These are phyloP conservation scores for Mycena rosella DNA, from an alignment of 768 basidiomycete species.

Conservation along the genomic window DNA sequence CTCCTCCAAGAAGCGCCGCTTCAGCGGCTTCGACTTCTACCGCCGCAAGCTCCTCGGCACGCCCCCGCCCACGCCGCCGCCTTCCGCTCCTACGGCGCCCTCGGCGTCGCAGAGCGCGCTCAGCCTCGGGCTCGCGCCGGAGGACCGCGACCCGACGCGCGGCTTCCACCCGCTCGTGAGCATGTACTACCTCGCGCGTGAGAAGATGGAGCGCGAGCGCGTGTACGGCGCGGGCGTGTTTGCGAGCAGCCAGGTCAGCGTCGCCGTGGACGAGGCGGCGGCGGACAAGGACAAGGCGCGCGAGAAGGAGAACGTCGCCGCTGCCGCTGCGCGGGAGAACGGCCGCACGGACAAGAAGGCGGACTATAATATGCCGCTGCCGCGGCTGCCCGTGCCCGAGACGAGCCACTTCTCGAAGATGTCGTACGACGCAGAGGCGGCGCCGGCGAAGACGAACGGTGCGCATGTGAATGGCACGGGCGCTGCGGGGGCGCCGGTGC, in stretches of 20 bases:
- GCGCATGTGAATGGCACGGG: conserved; percentile 4
- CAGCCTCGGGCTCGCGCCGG: conserved; percentile 20
- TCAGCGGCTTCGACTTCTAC: conserved; percentile 96
- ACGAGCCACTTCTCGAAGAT: conserved; percentile 85
- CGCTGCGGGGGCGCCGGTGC: neutral
- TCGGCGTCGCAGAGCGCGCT: conserved; percentile 34
- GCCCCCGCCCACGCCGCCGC: conserved; percentile 51
- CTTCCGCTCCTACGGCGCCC: conserved; percentile 9
- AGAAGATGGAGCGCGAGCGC: conserved; percentile 94
- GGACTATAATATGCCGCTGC: conserved; percentile 87
- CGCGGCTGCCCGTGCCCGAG: conserved; percentile 84
- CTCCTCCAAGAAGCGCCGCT: conserved; percentile 73
- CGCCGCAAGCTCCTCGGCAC: conserved; percentile 88
- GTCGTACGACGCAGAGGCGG: conserved; percentile 75
- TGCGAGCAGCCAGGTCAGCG: conserved; percentile 88
- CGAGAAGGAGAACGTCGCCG: conserved; percentile 13
- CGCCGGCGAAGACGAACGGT: conserved; percentile 1
- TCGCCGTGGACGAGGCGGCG: conserved; percentile 48
- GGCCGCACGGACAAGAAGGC: conserved; percentile 53
- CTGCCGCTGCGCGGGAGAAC: neutral
- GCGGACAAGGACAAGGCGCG: neutral
- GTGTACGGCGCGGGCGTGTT: conserved; percentile 96
- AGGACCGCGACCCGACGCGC: conserved; percentile 83
- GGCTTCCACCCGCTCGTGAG: conserved; percentile 97
- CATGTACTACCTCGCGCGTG: conserved; percentile 95